These are phyloP conservation scores for Collybia sordida DNA, from an alignment of 768 basidiomycete genomes.

Conservation along the genomic window DNA sequence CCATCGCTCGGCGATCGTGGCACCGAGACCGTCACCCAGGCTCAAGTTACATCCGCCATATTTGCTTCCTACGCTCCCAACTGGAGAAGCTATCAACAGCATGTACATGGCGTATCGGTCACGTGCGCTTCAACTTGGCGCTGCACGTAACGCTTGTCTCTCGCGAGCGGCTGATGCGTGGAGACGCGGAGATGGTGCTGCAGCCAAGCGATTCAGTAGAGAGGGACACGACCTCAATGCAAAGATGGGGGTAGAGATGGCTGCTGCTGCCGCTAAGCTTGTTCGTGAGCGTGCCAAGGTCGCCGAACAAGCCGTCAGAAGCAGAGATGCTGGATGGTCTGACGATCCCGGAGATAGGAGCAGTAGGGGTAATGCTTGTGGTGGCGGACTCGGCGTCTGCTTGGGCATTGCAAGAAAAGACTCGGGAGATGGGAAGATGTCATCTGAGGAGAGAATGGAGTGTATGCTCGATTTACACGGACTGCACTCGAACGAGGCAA, in stretches of 20 bases:
- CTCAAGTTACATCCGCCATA: constrained; percentile 80
- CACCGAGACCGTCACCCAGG: constrained; percentile 81
- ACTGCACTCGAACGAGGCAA: constrained; percentile 90
- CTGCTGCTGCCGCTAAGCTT: constrained; percentile 78
- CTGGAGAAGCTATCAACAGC: constrained; percentile 75
- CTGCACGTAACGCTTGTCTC: constrained; percentile 90
- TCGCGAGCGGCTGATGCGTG: constrained; percentile 96
- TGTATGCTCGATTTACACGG: constrained; percentile 88
- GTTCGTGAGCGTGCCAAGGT: constrained; percentile 79
- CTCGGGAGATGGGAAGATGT: constrained; percentile 53
- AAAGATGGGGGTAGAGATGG: constrained; percentile 87
- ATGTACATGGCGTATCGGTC: constrained; percentile 90
- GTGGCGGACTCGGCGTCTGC: constrained; percentile 81
- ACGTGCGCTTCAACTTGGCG: constrained; percentile 88
- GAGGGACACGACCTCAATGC: constrained; percentile 94
- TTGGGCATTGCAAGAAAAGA: constrained; percentile 79
- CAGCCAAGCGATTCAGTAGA: constrained; percentile 90
- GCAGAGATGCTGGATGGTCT: constrained; percentile 70
- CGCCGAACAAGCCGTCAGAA: constrained; percentile 73
- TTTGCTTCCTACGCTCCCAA: constrained; percentile 85
- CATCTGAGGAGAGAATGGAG: constrained; percentile 89
- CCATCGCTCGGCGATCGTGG: constrained; percentile 68
- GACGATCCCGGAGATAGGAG: constrained; percentile 83
- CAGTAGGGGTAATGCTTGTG: constrained; percentile 71
- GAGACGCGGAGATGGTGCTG: constrained; percentile 92